phyloP scores from a whole-genome alignment of 768 basidiomycete species.

The Favolaschia claudopus region DNA sequence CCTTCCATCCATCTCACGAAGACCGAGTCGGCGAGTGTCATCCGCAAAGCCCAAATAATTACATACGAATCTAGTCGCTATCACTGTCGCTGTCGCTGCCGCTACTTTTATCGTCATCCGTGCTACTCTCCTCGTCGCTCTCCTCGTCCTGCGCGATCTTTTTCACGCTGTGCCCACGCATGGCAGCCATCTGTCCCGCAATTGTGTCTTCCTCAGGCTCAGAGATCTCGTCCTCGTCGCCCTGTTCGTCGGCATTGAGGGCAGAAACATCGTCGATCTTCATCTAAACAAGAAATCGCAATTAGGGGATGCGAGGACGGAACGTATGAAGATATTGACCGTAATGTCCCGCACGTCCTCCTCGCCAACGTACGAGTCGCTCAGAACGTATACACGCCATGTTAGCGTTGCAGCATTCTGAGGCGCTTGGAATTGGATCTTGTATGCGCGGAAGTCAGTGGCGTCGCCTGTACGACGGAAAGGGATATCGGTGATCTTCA shows the following conservation, averaged over 20 bases:
- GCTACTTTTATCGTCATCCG: constrained; percentile 59
- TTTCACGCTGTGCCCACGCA: constrained; percentile 91
- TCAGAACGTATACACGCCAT: constrained; percentile 87
- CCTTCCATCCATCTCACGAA: no score
- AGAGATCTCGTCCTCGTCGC: constrained; percentile 90
- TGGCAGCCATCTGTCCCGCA: constrained; percentile 97
- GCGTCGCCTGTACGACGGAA: constrained; percentile 55
- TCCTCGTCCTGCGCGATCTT: constrained; percentile 57
- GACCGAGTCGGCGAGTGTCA: no score
- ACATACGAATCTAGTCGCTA: constrained; percentile 42
- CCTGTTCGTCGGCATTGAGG: constrained; percentile 62
- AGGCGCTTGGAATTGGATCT: constrained; percentile 95
- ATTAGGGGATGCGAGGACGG: constrained; percentile 18
- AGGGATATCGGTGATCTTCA: constrained; percentile 83
- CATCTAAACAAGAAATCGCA: constrained; percentile 57
- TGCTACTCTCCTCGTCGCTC: constrained; percentile 58
- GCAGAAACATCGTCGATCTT: constrained; percentile 80
- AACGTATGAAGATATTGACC: constrained; percentile 51
- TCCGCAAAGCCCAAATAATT: background rate
- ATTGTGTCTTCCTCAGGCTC: constrained; percentile 97
- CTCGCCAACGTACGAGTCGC: constrained; percentile 89
- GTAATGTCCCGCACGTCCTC: constrained; percentile 75
- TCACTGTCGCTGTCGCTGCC: constrained; percentile 66
- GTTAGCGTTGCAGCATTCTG: constrained; percentile 83
- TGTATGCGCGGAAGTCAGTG: constrained; percentile 81